These are phyloP conservation scores for Colletotrichum zoysiae DNA, from an alignment of 2,329 filamentous ascomycete species.

Conservation along the genomic window DNA sequence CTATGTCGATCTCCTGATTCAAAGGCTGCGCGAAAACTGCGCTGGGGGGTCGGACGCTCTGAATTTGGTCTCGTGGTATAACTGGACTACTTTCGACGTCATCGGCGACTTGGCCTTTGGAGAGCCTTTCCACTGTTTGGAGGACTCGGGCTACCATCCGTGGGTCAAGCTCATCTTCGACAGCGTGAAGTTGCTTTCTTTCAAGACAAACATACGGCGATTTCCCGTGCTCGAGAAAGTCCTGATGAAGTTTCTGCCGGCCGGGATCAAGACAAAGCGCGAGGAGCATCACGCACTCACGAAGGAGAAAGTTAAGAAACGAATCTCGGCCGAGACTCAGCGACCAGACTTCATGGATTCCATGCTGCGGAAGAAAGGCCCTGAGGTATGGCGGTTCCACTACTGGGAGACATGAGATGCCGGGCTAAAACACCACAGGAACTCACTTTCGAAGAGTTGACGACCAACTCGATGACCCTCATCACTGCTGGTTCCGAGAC, in stretches of 20 bases:
- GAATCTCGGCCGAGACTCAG: background rate
- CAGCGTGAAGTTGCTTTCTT: constrained; percentile 25
- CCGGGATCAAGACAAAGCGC: background rate
- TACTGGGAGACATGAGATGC: background rate
- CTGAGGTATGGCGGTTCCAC: background rate
- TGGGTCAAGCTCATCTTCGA: constrained; percentile 37
- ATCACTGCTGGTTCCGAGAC: constrained; percentile 36
- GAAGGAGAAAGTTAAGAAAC: constrained; percentile 13
- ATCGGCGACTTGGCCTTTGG: constrained; percentile 44
- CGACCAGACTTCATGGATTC: constrained; percentile 35
- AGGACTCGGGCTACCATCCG: constrained; percentile 36
- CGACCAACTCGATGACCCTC: constrained; percentile 22
- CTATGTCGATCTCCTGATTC: constrained; percentile 47
- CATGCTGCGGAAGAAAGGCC: constrained; percentile 28
- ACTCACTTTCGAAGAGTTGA: constrained; percentile 34
- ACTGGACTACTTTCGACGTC: constrained; percentile 41
- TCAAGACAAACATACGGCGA: background rate
- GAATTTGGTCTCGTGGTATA: constrained; percentile 42
- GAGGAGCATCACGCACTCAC: constrained; percentile 11
- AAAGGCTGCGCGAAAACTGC: constrained; percentile 39
- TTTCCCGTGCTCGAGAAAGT: background rate
- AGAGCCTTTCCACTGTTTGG: constrained; percentile 42
- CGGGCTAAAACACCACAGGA: constrained; percentile 10
- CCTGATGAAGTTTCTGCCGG: constrained; percentile 1
- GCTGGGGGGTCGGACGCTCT: background rate